Conservation (phyloP, 768 basidiomycete species). For the Suillus americanus region DNA sequence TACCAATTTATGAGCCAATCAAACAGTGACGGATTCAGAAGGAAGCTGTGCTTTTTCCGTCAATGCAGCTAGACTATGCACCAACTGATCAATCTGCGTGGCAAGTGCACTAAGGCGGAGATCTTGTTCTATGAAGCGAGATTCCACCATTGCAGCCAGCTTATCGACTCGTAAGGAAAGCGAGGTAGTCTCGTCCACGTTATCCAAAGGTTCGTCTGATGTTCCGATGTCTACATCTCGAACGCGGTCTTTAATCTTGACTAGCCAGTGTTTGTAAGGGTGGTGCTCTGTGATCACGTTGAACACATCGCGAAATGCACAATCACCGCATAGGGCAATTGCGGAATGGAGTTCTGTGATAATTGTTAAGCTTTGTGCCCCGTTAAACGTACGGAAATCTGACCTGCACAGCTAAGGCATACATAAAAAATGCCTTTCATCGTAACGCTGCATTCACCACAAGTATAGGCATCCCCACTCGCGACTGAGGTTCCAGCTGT, state of each 20-base stretch:
- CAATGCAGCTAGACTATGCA: neutral
- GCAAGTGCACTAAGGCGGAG: neutral
- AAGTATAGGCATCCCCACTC: neutral
- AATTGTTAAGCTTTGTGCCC: neutral
- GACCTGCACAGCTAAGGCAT: neutral
- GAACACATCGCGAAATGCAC: neutral
- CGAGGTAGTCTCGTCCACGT: neutral
- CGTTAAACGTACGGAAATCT: neutral
- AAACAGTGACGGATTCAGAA: neutral
- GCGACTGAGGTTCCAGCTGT: neutral
- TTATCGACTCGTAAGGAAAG: neutral
- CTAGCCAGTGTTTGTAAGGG: neutral
- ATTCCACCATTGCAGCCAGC: neutral
- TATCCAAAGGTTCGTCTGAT: neutral
- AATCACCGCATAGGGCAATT: neutral
- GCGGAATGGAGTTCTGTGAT: neutral
- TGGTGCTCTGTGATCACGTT: neutral
- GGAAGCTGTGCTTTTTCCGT: neutral
- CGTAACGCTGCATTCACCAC: neutral
- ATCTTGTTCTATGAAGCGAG: neutral
- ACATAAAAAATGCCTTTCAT: neutral
- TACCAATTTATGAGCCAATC: neutral
- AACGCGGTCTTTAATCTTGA: neutral
- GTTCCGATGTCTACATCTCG: neutral
- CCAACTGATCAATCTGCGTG: neutral